These are phyloP conservation scores for Paraconiothyrium sp. DNA, from an alignment of 2,329 filamentous ascomycete genomes.

Conservation along the genomic window DNA sequence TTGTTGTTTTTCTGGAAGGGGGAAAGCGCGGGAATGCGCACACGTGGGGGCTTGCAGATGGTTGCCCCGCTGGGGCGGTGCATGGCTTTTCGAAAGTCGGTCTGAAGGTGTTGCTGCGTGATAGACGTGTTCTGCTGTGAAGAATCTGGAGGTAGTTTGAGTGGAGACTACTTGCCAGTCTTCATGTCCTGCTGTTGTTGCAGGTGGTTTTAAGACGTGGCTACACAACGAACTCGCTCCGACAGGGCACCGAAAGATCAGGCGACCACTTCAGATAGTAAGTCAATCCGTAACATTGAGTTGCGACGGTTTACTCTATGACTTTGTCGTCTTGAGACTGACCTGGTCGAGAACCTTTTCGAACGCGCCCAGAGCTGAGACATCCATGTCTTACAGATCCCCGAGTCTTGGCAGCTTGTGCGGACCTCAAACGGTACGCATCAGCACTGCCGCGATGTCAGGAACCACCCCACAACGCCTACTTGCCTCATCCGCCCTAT, in stretches of 20 bases:
- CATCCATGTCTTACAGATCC: slow-evolving; percentile 9
- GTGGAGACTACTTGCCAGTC: neutral
- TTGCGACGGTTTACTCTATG: neutral
- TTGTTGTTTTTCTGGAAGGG: slow-evolving; percentile 18
- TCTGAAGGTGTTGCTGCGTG: neutral
- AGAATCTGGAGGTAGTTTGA: neutral
- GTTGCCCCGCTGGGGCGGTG: slow-evolving; percentile 1
- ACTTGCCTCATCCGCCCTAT: neutral
- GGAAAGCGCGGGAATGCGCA: slow-evolving; percentile 3
- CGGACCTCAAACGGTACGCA: slow-evolving; percentile 13
- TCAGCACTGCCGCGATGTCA: slow-evolving; percentile 14
- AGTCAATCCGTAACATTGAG: neutral
- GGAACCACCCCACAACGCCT: slow-evolving; percentile 9
- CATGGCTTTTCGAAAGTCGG: slow-evolving; percentile 16
- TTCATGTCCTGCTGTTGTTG: slow-evolving; percentile 1
- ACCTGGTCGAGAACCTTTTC: neutral
- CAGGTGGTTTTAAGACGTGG: slow-evolving; percentile 1
- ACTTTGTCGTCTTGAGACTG: neutral
- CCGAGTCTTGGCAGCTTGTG: slow-evolving; percentile 16
- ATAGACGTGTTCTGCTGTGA: slow-evolving; percentile 6
- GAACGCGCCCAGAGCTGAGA: neutral
- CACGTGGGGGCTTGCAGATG: slow-evolving; percentile 23
- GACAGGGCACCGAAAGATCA: neutral
- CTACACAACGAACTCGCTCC: neutral
- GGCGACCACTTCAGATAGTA: neutral